These are phyloP conservation scores for Saccharomyces hybrid DNA, from an alignment of 1,139 yeast genomes.

Conservation along the genomic window DNA sequence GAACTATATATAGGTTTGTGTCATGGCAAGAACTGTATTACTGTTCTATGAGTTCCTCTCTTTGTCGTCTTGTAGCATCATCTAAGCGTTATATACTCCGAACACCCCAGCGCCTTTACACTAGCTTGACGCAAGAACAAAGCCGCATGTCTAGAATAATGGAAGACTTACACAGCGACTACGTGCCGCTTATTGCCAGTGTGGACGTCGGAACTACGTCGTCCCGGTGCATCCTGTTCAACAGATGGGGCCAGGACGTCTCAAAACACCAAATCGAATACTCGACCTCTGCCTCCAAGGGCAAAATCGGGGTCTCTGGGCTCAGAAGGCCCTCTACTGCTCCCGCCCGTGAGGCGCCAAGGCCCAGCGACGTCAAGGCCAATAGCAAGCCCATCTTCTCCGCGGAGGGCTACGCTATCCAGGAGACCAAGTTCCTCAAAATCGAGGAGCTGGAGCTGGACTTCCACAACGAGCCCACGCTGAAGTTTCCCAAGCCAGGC, in stretches of 20 bases:
- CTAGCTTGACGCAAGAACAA: neutral
- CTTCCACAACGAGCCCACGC: conserved; percentile 56
- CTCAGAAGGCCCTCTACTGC: conserved; percentile 25
- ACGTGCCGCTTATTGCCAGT: conserved; percentile 52
- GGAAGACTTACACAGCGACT: neutral
- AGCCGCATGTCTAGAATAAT: neutral
- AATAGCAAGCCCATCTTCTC: conserved; percentile 46
- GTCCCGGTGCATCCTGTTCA: conserved; percentile 81
- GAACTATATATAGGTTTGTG: neutral
- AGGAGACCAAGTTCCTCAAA: conserved; percentile 47
- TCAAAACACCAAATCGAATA: conserved; percentile 88
- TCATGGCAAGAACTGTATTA: neutral
- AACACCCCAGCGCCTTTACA: neutral
- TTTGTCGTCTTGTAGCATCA: neutral
- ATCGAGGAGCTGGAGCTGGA: conserved; percentile 43
- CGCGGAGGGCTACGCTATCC: conserved; percentile 66
- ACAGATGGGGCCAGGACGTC: conserved; percentile 62
- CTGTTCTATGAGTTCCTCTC: neutral
- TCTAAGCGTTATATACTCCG: neutral
- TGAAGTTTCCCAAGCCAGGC: conserved; percentile 69
- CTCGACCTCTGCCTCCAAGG: conserved; percentile 53
- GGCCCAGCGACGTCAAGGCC: conserved; percentile 21
- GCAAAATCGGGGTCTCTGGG: conserved; percentile 34
- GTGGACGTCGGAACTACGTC: conserved; percentile 93
- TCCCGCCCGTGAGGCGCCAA: neutral